Evolutionary conservation across 2,329 filamentous ascomycete genomes (phyloP), one percentile per base, ranked within the genome.

Genomic region (Teratosphaeria gauchensis): DNA sequence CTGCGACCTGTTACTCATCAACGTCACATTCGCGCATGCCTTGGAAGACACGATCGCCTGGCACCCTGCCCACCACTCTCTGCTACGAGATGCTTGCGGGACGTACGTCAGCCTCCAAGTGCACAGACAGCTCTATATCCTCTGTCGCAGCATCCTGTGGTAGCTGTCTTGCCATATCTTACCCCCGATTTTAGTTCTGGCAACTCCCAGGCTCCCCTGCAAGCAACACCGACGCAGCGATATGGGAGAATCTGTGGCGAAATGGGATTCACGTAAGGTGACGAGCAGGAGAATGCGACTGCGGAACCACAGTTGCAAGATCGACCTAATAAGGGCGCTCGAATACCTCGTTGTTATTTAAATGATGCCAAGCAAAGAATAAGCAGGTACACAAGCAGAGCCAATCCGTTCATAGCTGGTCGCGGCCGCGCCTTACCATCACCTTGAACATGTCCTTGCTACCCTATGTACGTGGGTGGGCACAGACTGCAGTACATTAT

Each of bases 1-100:
- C 60, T 35, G 58, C 61, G 11, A 33, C 46, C 55, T 56, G 55
- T 28, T 56, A 21, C 6, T 31, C 55, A n/a, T 56, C 55, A 35
- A 16, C 38, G 2, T 31, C 14, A 16, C 16, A 2, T 19, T 28
- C 30, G n/a, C 8, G 30, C 21, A 21, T 52, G 14, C 19, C n/a
- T 19, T 2, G 8, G 24, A 2, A 24, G 48, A 28, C 51, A 12
- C 19, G 6, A 54, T 3, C 12, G 5, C 5, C 53, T 31, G 31
- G 4, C 53, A 9, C 24, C 31, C n/a, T 35, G 21, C 21, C n/a
- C 24, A 12, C 24, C n/a, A 28, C 53, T 9, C 14, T 54, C 11
- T 54, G 19, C 53, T 19, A 11, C 16, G 9, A 12, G 2, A 21
- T 46, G 32, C 35, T 56, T 19, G 35, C 11, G 7, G 5, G 35